Base-by-base conservation (phyloP, 1,284 basidiomycete species). In the Ustilago vetiveriae region DNA sequence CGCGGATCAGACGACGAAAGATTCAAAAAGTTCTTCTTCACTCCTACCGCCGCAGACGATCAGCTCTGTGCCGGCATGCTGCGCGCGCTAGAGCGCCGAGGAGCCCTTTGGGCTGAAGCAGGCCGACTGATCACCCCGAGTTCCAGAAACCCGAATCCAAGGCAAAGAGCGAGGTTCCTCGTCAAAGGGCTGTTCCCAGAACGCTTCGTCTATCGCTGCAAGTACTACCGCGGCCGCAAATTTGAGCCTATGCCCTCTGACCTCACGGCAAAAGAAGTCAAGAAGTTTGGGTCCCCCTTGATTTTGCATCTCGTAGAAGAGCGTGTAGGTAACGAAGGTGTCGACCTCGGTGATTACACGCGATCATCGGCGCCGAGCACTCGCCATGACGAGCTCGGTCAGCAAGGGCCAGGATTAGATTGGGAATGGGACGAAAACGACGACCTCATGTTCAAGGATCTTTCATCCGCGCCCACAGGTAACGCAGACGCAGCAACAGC, bases 101-200 rank as follows among this genome's bases (percentile, higher is more conserved):
- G 68, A 8, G 54, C 36, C 0, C 55, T 71, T 32, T 71, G 68
- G 68, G 24, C 24, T 9, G 68, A 66, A n/a, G 62, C 63, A 1
- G 68, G 63, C 4, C 24, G 68, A 8, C 29, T 71, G 22, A 66
- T 60, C 39, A 66, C 63, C 8, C 63, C 68, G 4, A 58, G 54
- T 19, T 58, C 55, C 2, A 43, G 68, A 7, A 66, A 63, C 13
- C 68, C 63, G 0, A 52, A 55, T 13, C 58, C 68, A 0, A 37
- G 33, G 10, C 50, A 62, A 19, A 33, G 68, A 8, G 48, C 57
- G 2, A 44, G 68, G 30, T 71, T 58, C 44, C 14, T 71, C 11
- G 68, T 71, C 43, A 71, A 66, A 26, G 57, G 63, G 7, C n/a
- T 71, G 7, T 57, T 62, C 27, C 68, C 68, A 3, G 63, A 71